Percentiles rank a stretch among this genome's conserved stretches.
phyloP scores from a whole-genome alignment of 208 protist species.

The Phytomonas francai region DNA sequence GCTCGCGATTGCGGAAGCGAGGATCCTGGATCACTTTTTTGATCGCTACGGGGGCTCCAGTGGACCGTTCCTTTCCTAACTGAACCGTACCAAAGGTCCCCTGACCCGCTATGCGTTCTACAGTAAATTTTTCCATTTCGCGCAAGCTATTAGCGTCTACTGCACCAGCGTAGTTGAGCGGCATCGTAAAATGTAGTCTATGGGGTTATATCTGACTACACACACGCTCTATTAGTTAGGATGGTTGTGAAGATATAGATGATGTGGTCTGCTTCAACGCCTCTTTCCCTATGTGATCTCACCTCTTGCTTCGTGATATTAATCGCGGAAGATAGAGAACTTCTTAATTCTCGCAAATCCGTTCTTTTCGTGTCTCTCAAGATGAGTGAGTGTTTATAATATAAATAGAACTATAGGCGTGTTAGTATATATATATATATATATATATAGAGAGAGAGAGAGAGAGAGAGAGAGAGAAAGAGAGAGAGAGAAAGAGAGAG shows the following conservation, averaged over 20 bases:
- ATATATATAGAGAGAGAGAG: neutral
- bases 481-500: neutral
- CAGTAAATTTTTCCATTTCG: slow-evolving; percentile 85
- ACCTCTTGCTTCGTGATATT: neutral
- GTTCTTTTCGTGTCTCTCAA: neutral
- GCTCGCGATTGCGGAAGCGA: slow-evolving; percentile 97
- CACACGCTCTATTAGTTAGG: neutral
- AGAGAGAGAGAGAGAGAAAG: neutral
- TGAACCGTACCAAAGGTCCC: slow-evolving; percentile 96
- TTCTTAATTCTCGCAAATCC: neutral
- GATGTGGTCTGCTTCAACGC: neutral
- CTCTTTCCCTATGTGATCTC: neutral
- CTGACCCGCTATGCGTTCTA: slow-evolving; percentile 92
- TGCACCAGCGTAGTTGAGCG: slow-evolving; percentile 48
- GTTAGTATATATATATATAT: neutral
- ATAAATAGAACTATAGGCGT: slow-evolving; percentile 4
- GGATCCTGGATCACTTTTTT: slow-evolving; percentile 95
- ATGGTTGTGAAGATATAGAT: neutral
- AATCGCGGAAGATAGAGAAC: neutral
- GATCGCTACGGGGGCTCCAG: slow-evolving; percentile 63
- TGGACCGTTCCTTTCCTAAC: slow-evolving; percentile 76
- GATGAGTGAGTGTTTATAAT: neutral
- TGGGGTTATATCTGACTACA: neutral
- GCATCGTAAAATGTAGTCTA: slow-evolving; percentile 20
- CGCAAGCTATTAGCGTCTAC: slow-evolving; percentile 56